phyloP scores from a whole-genome alignment of 148 eudicot genomes.

The Rhododendron kiyosumense region DNA sequence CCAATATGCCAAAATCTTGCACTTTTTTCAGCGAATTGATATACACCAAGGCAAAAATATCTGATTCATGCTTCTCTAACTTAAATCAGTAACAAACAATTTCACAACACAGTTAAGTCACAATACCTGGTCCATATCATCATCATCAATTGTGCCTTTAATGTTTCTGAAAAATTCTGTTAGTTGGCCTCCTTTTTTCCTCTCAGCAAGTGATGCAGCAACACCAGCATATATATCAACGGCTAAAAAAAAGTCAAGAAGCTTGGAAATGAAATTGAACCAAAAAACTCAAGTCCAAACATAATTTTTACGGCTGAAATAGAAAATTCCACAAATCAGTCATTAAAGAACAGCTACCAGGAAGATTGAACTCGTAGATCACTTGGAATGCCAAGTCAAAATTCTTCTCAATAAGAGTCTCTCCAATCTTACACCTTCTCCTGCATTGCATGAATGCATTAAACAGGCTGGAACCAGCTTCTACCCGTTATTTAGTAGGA shows the following conservation, averaged over 20 bases:
- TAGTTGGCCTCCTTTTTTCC: conserved; percentile 84
- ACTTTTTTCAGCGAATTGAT: neutral
- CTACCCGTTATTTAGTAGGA: neutral
- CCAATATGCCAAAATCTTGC: neutral
- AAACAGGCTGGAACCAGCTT: neutral
- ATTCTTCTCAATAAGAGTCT: conserved; percentile 87
- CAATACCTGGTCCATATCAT: conserved; percentile 94
- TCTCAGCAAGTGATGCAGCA: conserved; percentile 98
- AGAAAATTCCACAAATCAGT: conserved; percentile 1
- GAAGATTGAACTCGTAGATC: conserved; percentile 76
- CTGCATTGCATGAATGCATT: conserved; percentile 38
- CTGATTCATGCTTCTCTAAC: neutral
- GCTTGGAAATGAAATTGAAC: conserved; percentile 12
- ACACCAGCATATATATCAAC: conserved; percentile 99
- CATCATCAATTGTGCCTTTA: conserved; percentile 86
- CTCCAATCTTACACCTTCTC: conserved; percentile 92
- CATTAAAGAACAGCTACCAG: conserved; percentile 42
- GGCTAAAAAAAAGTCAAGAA: conserved; percentile 42
- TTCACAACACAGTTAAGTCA: neutral
- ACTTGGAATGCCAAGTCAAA: conserved; percentile 91
- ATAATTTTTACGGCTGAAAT: neutral
- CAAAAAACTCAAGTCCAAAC: neutral
- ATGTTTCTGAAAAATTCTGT: conserved; percentile 88
- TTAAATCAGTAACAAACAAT: neutral
- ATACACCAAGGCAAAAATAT: neutral